These are phyloP conservation scores for Tetrapisispora arboricola DNA, from an alignment of 805 yeast genomes.

Conservation along the genomic window DNA sequence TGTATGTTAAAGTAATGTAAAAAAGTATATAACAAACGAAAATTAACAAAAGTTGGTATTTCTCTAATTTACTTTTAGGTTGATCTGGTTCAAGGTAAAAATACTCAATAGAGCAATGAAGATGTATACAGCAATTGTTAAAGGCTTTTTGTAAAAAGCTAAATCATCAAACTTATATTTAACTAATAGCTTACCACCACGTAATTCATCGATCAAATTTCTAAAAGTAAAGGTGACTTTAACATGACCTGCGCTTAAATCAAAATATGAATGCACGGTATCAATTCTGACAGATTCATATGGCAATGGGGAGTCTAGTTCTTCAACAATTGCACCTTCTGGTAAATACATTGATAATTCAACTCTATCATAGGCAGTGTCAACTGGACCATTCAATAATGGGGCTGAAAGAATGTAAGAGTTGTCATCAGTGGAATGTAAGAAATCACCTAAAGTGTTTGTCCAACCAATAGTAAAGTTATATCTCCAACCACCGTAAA, in stretches of 20 bases:
- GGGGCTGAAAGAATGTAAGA: constrained; percentile 58
- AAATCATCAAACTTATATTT: constrained; percentile 49
- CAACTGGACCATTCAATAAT: constrained; percentile 58
- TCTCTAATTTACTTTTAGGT: constrained; percentile 26
- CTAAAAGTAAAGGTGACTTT: constrained; percentile 50
- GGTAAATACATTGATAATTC: constrained; percentile 64
- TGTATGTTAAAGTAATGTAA: constrained; percentile 9
- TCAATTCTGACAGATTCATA: constrained; percentile 15
- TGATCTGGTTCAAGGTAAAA: constrained; percentile 39
- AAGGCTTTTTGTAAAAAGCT: constrained; percentile 54
- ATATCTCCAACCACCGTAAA: constrained; percentile 93
- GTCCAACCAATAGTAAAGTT: constrained; percentile 96
- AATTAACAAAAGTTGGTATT: constrained; percentile 37
- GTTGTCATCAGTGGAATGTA: constrained; percentile 34
- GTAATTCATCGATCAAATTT: constrained; percentile 62
- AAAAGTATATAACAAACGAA: constrained; percentile 4
- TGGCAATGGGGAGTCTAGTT: constrained; percentile 46
- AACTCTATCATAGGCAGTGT: constrained; percentile 56
- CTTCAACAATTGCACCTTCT: constrained; percentile 62
- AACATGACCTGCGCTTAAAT: constrained; percentile 67
- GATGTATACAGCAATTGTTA: constrained; percentile 50
- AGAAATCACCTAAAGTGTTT: constrained; percentile 42
- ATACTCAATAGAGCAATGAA: constrained; percentile 50
- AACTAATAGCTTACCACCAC: constrained; percentile 44
- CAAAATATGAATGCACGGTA: constrained; percentile 52